Conservation (phyloP, 371 early-diverging fungal species). For the Lichtheimia corymbifera region DNA sequence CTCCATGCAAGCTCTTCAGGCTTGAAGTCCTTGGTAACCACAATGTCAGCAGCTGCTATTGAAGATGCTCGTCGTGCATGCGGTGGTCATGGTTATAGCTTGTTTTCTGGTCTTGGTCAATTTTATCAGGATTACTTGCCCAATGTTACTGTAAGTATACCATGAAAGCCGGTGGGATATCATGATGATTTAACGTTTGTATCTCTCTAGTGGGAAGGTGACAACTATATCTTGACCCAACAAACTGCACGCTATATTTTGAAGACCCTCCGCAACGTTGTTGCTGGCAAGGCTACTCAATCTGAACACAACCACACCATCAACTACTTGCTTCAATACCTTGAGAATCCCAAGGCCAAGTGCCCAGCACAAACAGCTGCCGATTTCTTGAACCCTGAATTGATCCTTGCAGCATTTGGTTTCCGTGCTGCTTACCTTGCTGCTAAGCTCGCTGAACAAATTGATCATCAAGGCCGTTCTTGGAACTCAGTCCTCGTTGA, state of each 20-base stretch:
- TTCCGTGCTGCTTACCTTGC: conserved; percentile 68
- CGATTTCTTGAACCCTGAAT: conserved; percentile 62
- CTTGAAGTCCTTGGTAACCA: conserved; percentile 81
- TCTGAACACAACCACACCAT: conserved; percentile 57
- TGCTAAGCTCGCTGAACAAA: conserved; percentile 52
- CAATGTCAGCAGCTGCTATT: conserved; percentile 74
- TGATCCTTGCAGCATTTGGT: conserved; percentile 65
- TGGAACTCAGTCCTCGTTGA: conserved; percentile 73
- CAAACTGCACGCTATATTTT: conserved; percentile 73
- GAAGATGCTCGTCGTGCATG: conserved; percentile 75
- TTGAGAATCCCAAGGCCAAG: conserved; percentile 53
- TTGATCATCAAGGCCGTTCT: conserved; percentile 55
- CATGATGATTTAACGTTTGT: not conserved
- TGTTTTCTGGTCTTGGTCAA: conserved; percentile 76
- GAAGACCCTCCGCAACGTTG: conserved; percentile 55
- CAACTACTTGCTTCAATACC: conserved; percentile 52
- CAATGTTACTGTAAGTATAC: conserved; percentile 53
- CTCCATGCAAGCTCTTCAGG: conserved; percentile 86
- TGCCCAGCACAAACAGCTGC: conserved; percentile 44
- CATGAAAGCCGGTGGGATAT: not conserved
- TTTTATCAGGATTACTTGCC: conserved; percentile 67
- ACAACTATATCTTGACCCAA: conserved; percentile 77
- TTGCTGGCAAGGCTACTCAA: conserved; percentile 53
- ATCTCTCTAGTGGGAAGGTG: conserved; percentile 65
- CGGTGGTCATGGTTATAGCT: conserved; percentile 86